A percentile compares a stretch with the other conserved stretches of the same genome.
phyloP scores from a whole-genome alignment of 2,329 filamentous ascomycete genomes.

The Polychaeton citri region DNA sequence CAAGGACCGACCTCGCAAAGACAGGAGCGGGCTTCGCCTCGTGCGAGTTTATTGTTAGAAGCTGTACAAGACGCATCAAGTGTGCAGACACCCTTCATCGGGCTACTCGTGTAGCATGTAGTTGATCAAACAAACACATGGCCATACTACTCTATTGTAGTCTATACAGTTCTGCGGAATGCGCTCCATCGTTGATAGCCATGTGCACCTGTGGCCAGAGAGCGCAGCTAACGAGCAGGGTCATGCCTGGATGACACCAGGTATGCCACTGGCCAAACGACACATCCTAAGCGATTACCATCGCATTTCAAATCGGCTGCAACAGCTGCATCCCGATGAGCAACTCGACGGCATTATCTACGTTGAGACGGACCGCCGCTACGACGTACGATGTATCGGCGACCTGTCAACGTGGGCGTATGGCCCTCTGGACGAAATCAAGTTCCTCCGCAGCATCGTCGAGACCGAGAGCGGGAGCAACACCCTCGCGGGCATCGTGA shows the following conservation, averaged over 20 bases:
- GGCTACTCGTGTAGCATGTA: too few relatives aligned
- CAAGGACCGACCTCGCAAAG: too few relatives aligned
- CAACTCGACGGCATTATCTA: constrained; percentile 56
- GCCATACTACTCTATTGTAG: too few relatives aligned
- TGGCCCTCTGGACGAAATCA: constrained; percentile 58
- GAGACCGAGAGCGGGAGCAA: constrained; percentile 39
- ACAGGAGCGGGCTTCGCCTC: too few relatives aligned
- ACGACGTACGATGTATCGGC: constrained; percentile 8
- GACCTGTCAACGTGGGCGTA: constrained; percentile 44
- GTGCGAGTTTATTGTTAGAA: too few relatives aligned
- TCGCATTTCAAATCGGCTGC: constrained; percentile 6
- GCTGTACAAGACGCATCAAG: too few relatives aligned
- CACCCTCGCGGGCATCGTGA: constrained; percentile 56
- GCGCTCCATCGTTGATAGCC: constrained; percentile 74
- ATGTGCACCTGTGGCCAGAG: constrained; percentile 76
- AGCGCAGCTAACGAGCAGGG: constrained; percentile 46
- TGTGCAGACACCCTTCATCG: too few relatives aligned
- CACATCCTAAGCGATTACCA: constrained; percentile 36
- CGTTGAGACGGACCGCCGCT: constrained; percentile 63
- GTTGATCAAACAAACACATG: too few relatives aligned
- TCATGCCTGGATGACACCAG: constrained; percentile 55
- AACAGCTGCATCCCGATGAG: constrained; percentile 18
- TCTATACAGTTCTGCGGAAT: too few relatives aligned
- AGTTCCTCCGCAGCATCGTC: constrained; percentile 53
- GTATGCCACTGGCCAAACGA: constrained; percentile 47